phyloP scores from a whole-genome alignment of 2,329 filamentous ascomycete species.

The Monilinia polystroma region DNA sequence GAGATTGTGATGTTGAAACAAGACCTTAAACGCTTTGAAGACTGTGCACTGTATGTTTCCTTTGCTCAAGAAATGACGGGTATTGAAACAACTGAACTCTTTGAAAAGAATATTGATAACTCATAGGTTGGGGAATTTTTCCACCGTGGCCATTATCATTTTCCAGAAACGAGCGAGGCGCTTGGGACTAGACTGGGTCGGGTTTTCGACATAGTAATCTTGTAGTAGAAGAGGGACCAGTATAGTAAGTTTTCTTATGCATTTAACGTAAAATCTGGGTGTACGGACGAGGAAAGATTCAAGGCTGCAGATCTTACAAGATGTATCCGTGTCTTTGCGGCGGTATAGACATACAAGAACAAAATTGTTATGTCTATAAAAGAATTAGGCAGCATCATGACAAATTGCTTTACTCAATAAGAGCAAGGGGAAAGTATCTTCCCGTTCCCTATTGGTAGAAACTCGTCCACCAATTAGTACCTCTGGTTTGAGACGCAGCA shows the following conservation, averaged over 20 bases:
- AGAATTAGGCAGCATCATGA: not conserved
- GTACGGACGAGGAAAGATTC: not conserved
- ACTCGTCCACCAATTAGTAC: not conserved
- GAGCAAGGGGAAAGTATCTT: no score
- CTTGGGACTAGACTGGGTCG: no score
- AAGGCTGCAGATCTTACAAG: not conserved
- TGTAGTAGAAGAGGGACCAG: not conserved
- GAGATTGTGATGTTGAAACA: not conserved
- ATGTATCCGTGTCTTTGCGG: no score
- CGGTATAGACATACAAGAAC: not conserved
- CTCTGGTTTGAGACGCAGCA: not conserved
- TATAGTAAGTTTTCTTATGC: not conserved
- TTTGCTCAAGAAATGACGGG: no score
- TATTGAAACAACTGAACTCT: not conserved
- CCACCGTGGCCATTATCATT: not conserved
- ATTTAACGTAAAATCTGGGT: not conserved
- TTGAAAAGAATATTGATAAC: not conserved
- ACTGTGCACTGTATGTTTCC: not conserved
- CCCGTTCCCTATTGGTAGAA: not conserved
- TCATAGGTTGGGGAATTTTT: not conserved
- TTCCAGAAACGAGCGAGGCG: not conserved
- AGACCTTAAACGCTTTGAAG: not conserved
- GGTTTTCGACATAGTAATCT: no score
- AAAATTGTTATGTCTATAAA: not conserved
- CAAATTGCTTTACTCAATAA: not conserved